A percentile compares a stretch with the other conserved stretches of the same genome.
phyloP scores from a whole-genome alignment of 768 basidiomycete genomes.

The Mycena polygramma region DNA sequence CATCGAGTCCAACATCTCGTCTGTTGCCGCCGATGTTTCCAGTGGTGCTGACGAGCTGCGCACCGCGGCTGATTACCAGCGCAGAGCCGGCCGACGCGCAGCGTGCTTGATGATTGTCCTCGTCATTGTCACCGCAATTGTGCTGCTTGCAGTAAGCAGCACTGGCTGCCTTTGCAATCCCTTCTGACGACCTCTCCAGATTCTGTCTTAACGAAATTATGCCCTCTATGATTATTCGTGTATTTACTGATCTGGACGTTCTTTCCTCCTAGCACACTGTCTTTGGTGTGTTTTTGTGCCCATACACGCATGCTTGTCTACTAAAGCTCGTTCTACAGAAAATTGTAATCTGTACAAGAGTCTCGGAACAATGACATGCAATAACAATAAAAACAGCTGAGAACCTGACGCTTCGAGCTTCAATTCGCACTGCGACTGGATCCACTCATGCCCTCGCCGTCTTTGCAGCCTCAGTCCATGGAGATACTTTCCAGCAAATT shows the following conservation, averaged over 20 bases:
- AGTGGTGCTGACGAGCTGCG: constrained; percentile 89
- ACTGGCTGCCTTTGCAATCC: not conserved
- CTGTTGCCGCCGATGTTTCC: constrained; percentile 85
- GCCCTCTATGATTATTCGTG: constrained; percentile 1
- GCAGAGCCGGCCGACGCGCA: constrained; percentile 91
- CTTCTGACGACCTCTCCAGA: constrained; percentile 16
- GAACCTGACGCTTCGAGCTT: no score
- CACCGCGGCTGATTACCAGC: constrained; percentile 93
- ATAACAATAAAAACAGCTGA: no score
- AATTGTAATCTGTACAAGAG: no score
- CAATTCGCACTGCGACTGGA: no score
- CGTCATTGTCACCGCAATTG: constrained; percentile 85
- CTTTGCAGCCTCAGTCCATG: no score
- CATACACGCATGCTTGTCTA: not conserved
- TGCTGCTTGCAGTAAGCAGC: constrained; percentile 88
- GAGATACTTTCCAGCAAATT: not conserved
- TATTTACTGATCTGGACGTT: not conserved
- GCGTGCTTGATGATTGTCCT: constrained; percentile 92
- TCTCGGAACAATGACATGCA: no score
- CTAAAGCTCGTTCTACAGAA: no score
- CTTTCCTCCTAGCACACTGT: not conserved
- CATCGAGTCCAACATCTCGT: constrained; percentile 95
- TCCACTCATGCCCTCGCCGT: no score
- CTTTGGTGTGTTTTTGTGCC: constrained; percentile 5
- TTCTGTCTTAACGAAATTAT: constrained; percentile 33